These are phyloP conservation scores for Schoenoplectus tabernaemontani DNA, from an alignment of 202 grass and related monocot species.

Conservation along the genomic window DNA sequence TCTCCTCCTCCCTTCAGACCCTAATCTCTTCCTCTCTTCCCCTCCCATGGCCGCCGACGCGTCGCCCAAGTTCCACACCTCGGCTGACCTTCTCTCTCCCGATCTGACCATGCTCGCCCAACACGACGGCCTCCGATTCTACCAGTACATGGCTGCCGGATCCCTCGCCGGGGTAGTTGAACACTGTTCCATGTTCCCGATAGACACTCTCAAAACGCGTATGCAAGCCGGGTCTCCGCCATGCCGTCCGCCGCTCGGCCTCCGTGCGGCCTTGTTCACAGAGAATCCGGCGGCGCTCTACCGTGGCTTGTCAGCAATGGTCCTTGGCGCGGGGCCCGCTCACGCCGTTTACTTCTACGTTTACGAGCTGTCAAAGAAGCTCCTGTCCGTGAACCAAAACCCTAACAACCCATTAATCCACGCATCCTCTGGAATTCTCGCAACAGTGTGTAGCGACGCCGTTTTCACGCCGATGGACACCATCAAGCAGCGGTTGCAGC, in stretches of 20 bases:
- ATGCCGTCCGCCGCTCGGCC: slow-evolving; percentile 49
- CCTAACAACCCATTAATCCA: slow-evolving; percentile 73
- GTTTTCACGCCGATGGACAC: slow-evolving; percentile 99
- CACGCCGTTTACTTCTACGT: slow-evolving; percentile 97
- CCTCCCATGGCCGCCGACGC: slow-evolving; percentile 29
- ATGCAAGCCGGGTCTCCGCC: slow-evolving; percentile 63
- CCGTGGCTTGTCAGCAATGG: slow-evolving; percentile 89
- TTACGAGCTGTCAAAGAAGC: slow-evolving; percentile 70
- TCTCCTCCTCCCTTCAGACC: no score
- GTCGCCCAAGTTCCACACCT: slow-evolving; percentile 30
- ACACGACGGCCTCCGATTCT: slow-evolving; percentile 85
- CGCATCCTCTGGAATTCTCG: slow-evolving; percentile 72
- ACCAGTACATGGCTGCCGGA: slow-evolving; percentile 97
- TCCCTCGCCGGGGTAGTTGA: slow-evolving; percentile 90
- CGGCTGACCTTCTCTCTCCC: slow-evolving; percentile 25
- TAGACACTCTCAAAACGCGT: slow-evolving; percentile 90
- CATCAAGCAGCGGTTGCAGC: slow-evolving; percentile 95
- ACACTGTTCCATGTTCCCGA: slow-evolving; percentile 91
- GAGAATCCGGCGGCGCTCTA: slow-evolving; percentile 53
- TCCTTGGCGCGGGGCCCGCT: slow-evolving; percentile 73
- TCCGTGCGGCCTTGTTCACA: slow-evolving; percentile 37
- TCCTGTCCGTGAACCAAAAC: slow-evolving; percentile 43
- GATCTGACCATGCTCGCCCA: slow-evolving; percentile 33
- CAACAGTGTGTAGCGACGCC: slow-evolving; percentile 71
- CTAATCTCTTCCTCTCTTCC: no score